Conservation (phyloP, 257 asterid species). For the Striga asiatica region DNA sequence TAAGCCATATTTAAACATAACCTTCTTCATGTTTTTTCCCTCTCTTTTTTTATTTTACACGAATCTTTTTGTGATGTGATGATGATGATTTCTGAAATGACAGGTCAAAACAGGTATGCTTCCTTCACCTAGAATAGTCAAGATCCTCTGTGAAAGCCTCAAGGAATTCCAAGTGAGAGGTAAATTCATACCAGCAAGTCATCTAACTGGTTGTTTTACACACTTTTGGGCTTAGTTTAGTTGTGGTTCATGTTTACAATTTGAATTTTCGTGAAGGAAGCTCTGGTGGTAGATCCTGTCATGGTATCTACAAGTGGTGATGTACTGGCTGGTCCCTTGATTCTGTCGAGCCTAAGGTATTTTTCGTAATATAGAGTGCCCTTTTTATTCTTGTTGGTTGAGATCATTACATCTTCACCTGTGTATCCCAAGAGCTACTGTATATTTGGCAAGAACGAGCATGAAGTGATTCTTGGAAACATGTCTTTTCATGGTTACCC, state of each 20-base stretch:
- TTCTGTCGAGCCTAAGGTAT: slow-evolving; percentile 60
- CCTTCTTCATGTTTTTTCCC: not conserved
- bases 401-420: not conserved
- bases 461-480: not conserved
- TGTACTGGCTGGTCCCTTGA: slow-evolving; percentile 57
- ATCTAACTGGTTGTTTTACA: not conserved
- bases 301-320: slow-evolving; percentile 96
- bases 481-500: not conserved
- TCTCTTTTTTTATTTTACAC: too few species aligned
- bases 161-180: slow-evolving; percentile 67
- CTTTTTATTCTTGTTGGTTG: not conserved
- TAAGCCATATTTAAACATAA: slow-evolving; percentile 25
- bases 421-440: not conserved
- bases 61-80: not conserved
- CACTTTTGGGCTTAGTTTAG: not conserved
- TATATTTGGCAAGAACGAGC: not conserved
- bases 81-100: slow-evolving; percentile 21
- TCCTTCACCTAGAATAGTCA: slow-evolving; percentile 68
- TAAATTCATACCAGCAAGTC: slow-evolving; percentile 15
- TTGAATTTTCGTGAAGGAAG: slow-evolving; percentile 46
- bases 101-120: slow-evolving; percentile 99
- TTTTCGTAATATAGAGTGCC: slow-evolving; percentile 2
- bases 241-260: slow-evolving; percentile 16
- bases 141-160: slow-evolving; percentile 58
- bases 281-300: slow-evolving; percentile 97